These are phyloP conservation scores for Acacia crassicarpa DNA, from an alignment of 306 rosid genomes.

Conservation along the genomic window DNA sequence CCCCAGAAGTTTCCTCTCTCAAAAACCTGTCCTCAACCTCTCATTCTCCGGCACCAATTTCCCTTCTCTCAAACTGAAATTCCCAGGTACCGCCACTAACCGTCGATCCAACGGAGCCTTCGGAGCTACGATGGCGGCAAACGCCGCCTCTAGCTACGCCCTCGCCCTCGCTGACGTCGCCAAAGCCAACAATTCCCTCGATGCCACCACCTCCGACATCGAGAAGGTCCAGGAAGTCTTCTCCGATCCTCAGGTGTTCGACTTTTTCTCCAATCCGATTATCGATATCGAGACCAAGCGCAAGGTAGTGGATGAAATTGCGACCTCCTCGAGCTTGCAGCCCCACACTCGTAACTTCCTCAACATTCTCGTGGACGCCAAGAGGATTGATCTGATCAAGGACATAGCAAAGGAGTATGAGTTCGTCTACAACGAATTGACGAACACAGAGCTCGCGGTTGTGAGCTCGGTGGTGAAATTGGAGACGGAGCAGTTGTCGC, in stretches of 20 bases:
- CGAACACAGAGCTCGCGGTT: conserved; percentile 69
- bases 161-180: conserved; percentile 80
- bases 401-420: conserved; percentile 76
- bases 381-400: conserved; percentile 53
- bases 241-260: conserved; percentile 44
- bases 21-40: conserved; percentile 45
- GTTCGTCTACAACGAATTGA: conserved; percentile 50
- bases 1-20: conserved; percentile 37
- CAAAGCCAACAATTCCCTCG: conserved; percentile 57
- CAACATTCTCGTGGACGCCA: conserved; percentile 56
- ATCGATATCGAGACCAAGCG: conserved; percentile 47
- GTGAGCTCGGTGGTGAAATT: conserved; percentile 90
- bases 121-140: conserved; percentile 55
- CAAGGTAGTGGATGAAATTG: conserved; percentile 50
- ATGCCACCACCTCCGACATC: conserved; percentile 58
- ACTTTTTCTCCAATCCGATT: conserved; percentile 65
- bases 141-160: conserved; percentile 78
- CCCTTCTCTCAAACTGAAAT: conserved; percentile 44
- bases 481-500: conserved; percentile 87
- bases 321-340: conserved; percentile 41
- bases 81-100: conserved; percentile 1
- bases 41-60: conserved; percentile 47
- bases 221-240: conserved; percentile 73
- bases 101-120: conserved; percentile 40
- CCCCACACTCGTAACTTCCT: conserved; percentile 75